Evolutionary conservation across 306 rosid species (phyloP), one percentile per base, ranked within the genome.

Genomic region (Inga leiocalycina): DNA sequence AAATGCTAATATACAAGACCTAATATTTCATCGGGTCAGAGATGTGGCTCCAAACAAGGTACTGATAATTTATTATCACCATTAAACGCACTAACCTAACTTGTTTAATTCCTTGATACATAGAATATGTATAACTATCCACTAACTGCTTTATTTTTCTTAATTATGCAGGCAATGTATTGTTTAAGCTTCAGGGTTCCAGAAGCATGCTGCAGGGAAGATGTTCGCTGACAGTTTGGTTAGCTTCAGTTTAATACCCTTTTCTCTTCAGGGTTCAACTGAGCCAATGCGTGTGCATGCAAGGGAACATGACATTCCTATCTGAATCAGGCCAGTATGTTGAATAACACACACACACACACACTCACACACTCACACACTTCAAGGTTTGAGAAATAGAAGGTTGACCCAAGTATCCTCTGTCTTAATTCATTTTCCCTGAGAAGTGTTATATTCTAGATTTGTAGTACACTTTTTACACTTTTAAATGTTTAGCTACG

Each of bases 41-140:
- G 97, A 92, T 81, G 98, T 93, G 70, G 98, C 98, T 87, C 99
- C 98, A 61, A 93, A 93, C 90, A 96, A 96, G 99, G 99, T 93
- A 80, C 64, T 65, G 44, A 56, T 45, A 64, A 45, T 70, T 75
- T 77, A 39, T 48, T 71, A 79, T 77, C 71, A 51, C 56, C 19
- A 6, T 76, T 19, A 48, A n/a, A 46, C 52, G 52, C 46, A 61
- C 44, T 35, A 46, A 34, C 51, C 32, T 68, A 14, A 46, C 46
- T 59, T 39, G 5, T 16, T 19, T 17, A 2, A 48, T 37, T 57
- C 32, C 77, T 74, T 80, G 34, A 24, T 49, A 45, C 49, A 30
- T 48, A 1, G 56, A 81, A 74, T 74, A 32, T 64, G 69, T 46
- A 37, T 68, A 48, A 20, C 22, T 34, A 73, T 57, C 45, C 76